phyloP scores from a whole-genome alignment of 2,329 filamentous ascomycete species.

The Talaromyces verruculosus region DNA sequence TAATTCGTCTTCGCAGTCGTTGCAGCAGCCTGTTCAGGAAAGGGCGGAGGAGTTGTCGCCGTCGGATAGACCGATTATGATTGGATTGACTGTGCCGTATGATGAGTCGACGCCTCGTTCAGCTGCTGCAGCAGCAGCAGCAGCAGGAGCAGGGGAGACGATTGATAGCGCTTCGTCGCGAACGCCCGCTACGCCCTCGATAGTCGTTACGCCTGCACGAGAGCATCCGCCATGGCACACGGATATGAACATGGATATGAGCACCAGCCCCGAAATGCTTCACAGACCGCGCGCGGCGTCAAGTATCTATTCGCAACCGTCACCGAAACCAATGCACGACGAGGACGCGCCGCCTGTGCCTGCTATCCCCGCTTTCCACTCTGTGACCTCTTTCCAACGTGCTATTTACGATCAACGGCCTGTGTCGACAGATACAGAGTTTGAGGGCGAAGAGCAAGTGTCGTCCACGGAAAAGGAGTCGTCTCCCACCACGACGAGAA shows the following conservation, averaged over 20 bases:
- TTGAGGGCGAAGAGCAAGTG: slow-evolving; percentile 35
- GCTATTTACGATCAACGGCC: slow-evolving; percentile 27
- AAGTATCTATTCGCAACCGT: slow-evolving; percentile 48
- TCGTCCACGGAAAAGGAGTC: slow-evolving; percentile 19
- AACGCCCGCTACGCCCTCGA: slow-evolving; percentile 47
- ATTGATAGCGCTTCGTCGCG: slow-evolving; percentile 22
- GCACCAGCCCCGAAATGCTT: slow-evolving; percentile 25
- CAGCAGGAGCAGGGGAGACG: slow-evolving; percentile 19
- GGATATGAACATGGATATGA: slow-evolving; percentile 20
- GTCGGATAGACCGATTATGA: slow-evolving; percentile 48
- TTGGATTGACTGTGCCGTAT: slow-evolving; percentile 45
- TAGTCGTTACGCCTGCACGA: slow-evolving; percentile 48
- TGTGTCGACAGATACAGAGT: slow-evolving; percentile 38
- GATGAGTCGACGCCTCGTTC: slow-evolving; percentile 27
- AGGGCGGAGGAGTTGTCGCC: slow-evolving; percentile 43
- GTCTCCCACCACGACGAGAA: slow-evolving; percentile 27
- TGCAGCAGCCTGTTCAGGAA: slow-evolving; percentile 24
- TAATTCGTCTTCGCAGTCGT: not conserved
- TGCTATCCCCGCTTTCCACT: slow-evolving; percentile 39
- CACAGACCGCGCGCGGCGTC: slow-evolving; percentile 38
- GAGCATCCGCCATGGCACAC: slow-evolving; percentile 41
- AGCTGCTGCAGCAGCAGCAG: not conserved
- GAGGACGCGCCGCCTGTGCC: slow-evolving; percentile 43
- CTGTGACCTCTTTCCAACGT: slow-evolving; percentile 22
- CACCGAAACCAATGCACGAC: slow-evolving; percentile 31